Conservation (phyloP, 1,139 yeast genomes). For the Yamadazyma siamensis region DNA sequence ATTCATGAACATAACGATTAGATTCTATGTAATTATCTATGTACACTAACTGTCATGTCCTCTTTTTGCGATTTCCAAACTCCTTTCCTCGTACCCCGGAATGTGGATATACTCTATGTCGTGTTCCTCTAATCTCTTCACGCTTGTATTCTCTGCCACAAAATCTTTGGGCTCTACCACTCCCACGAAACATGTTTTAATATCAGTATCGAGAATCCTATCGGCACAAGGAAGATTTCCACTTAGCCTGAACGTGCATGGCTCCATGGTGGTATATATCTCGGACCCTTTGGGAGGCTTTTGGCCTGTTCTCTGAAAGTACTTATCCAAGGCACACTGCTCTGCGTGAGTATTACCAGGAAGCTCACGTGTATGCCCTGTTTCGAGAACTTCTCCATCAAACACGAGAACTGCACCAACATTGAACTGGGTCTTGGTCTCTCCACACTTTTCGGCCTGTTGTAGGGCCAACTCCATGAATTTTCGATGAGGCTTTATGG, state of each 20-base stretch:
- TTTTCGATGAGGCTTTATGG: slow-evolving; percentile 52
- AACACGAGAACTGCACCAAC: slow-evolving; percentile 88
- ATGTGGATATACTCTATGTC: slow-evolving; percentile 75
- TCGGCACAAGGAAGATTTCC: slow-evolving; percentile 90
- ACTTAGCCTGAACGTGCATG: slow-evolving; percentile 85
- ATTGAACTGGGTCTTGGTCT: slow-evolving; percentile 82
- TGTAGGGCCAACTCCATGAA: slow-evolving; percentile 65
- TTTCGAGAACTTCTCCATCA: slow-evolving; percentile 61
- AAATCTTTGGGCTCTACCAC: slow-evolving; percentile 88
- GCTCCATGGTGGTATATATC: slow-evolving; percentile 96
- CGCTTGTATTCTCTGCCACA: slow-evolving; percentile 73
- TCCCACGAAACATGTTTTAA: slow-evolving; percentile 84
- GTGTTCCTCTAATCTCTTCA: slow-evolving; percentile 44
- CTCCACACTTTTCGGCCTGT: slow-evolving; percentile 79
- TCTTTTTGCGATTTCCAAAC: slow-evolving; percentile 67
- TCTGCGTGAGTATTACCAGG: slow-evolving; percentile 98
- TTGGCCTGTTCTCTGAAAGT: slow-evolving; percentile 37
- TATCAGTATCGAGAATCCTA: slow-evolving; percentile 56
- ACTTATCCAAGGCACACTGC: slow-evolving; percentile 87
- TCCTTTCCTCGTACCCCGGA: slow-evolving; percentile 78
- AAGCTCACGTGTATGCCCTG: slow-evolving; percentile 87
- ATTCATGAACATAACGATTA: slow-evolving; percentile 10
- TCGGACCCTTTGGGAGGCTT: slow-evolving; percentile 70
- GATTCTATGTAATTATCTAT: slow-evolving; percentile 1
- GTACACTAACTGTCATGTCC: slow-evolving; percentile 48